phyloP scores from a whole-genome alignment of 2,329 filamentous ascomycete genomes.

The Verticillium alfalfae region DNA sequence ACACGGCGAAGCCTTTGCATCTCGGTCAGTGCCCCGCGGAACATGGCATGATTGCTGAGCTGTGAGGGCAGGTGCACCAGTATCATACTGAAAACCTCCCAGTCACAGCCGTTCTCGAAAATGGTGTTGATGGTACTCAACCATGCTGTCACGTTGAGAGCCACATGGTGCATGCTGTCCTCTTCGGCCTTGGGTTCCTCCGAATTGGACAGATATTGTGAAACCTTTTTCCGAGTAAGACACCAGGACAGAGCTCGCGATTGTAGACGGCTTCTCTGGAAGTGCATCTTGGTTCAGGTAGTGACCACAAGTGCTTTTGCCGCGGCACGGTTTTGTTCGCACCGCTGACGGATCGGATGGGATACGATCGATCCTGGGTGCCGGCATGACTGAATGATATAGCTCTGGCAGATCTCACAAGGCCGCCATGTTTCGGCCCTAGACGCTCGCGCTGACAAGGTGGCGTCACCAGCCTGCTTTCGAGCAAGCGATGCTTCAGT shows the following conservation, averaged over 20 bases:
- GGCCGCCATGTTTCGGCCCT: slow-evolving; percentile 35
- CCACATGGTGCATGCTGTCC: slow-evolving; percentile 20
- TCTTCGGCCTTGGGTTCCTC: slow-evolving; percentile 11
- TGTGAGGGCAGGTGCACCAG: slow-evolving; percentile 83
- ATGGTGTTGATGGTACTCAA: slow-evolving; percentile 71
- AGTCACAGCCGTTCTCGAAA: slow-evolving; percentile 67
- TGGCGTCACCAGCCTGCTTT: slow-evolving; percentile 46
- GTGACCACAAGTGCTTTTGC: slow-evolving; percentile 52
- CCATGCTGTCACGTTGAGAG: slow-evolving; percentile 62
- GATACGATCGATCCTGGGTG: slow-evolving; percentile 32
- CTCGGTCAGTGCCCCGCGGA: slow-evolving; percentile 66
- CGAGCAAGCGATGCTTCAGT: slow-evolving; percentile 47
- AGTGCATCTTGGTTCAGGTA: slow-evolving; percentile 54
- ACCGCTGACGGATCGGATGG: slow-evolving; percentile 36
- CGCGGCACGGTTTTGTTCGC: slow-evolving; percentile 21
- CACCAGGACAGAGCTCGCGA: slow-evolving; percentile 46
- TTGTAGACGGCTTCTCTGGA: slow-evolving; percentile 37
- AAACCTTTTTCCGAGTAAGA: slow-evolving; percentile 24
- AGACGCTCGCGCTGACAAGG: slow-evolving; percentile 34
- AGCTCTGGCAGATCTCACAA: slow-evolving; percentile 41
- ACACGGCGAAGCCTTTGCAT: slow-evolving; percentile 70
- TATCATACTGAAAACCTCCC: slow-evolving; percentile 90
- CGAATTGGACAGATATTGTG: slow-evolving; percentile 6
- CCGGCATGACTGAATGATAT: slow-evolving; percentile 46
- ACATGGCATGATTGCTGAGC: slow-evolving; percentile 83